Conservation (phyloP, 2,329 filamentous ascomycete species). For the Phialemonium atrogriseum region DNA sequence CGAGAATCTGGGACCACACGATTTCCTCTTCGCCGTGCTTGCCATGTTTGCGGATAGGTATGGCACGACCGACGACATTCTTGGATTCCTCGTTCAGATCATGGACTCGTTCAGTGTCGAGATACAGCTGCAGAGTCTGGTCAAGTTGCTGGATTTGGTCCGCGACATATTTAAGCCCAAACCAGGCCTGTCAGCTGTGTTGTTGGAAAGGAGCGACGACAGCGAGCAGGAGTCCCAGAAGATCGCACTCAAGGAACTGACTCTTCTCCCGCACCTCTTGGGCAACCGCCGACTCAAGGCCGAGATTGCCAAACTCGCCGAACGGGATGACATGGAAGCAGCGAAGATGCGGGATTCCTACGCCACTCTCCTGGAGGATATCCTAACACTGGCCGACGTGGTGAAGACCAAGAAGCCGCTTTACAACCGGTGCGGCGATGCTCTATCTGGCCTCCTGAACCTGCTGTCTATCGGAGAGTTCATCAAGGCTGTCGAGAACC, state of each 20-base stretch:
- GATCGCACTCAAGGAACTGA: slow-evolving; percentile 45
- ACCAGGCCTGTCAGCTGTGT: slow-evolving; percentile 60
- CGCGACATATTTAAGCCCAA: slow-evolving; percentile 69
- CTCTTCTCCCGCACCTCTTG: slow-evolving; percentile 49
- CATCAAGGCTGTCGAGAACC: slow-evolving; percentile 74
- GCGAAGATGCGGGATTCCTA: slow-evolving; percentile 62
- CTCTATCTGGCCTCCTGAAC: slow-evolving; percentile 72
- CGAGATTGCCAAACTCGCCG: slow-evolving; percentile 48
- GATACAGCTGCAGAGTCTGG: slow-evolving; percentile 69
- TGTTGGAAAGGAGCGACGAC: slow-evolving; percentile 53
- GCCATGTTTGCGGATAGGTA: slow-evolving; percentile 90
- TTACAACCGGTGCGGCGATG: slow-evolving; percentile 54
- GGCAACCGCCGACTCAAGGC: slow-evolving; percentile 47
- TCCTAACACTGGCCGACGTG: slow-evolving; percentile 57
- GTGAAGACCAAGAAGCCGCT: slow-evolving; percentile 48
- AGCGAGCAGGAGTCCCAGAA: slow-evolving; percentile 38
- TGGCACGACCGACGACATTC: slow-evolving; percentile 63
- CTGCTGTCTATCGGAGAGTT: slow-evolving; percentile 83
- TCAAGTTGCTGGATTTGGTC: slow-evolving; percentile 68
- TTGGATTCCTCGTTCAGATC: slow-evolving; percentile 68
- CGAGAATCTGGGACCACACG: slow-evolving; percentile 73
- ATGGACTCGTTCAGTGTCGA: slow-evolving; percentile 64
- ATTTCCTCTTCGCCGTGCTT: slow-evolving; percentile 81
- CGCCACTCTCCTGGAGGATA: slow-evolving; percentile 56
- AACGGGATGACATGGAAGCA: slow-evolving; percentile 56